Evolutionary conservation across 805 yeast genomes (phyloP).

Genomic region (Tetrapisispora fleetii): DNA sequence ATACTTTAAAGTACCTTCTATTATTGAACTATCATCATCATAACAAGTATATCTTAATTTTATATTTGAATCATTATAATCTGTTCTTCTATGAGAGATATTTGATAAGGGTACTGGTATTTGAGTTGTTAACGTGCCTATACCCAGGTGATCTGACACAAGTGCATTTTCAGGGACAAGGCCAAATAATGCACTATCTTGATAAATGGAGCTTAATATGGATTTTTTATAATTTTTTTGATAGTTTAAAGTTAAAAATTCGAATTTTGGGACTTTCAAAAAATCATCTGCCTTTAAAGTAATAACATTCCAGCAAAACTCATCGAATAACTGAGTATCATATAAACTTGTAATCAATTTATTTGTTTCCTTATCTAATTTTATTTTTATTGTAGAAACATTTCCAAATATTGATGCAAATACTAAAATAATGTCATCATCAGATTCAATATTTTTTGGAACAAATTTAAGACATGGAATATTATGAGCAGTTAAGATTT

Average conservation of each 20-base stretch:
- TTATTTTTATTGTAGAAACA: slow-evolving; percentile 12
- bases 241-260: slow-evolving; percentile 16
- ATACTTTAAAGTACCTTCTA: slow-evolving; percentile 1
- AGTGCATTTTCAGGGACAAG: slow-evolving; percentile 8
- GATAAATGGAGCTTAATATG: slow-evolving; percentile 10
- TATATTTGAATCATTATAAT: slow-evolving; percentile 1
- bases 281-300: slow-evolving; percentile 15
- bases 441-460: slow-evolving; percentile 5
- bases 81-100: slow-evolving; percentile 8
- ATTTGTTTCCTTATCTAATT: neutral
- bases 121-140: slow-evolving; percentile 20
- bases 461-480: slow-evolving; percentile 15
- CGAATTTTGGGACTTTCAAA: slow-evolving; percentile 13
- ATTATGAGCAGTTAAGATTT: slow-evolving; percentile 10
- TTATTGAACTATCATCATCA: slow-evolving; percentile 7
- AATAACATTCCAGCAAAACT: slow-evolving; percentile 11
- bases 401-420: slow-evolving; percentile 17
- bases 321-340: slow-evolving; percentile 16
- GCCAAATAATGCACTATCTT: slow-evolving; percentile 14
- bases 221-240: slow-evolving; percentile 12
- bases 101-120: slow-evolving; percentile 20
- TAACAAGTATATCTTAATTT: slow-evolving; percentile 16
- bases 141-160: slow-evolving; percentile 17
- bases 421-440: slow-evolving; percentile 9
- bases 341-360: slow-evolving; percentile 3